Percentiles rank a stretch among this genome's conserved stretches.
These are phyloP conservation scores for Penicillium cinerascens DNA, from an alignment of 495 filamentous ascomycete species.

Conservation along the genomic window DNA sequence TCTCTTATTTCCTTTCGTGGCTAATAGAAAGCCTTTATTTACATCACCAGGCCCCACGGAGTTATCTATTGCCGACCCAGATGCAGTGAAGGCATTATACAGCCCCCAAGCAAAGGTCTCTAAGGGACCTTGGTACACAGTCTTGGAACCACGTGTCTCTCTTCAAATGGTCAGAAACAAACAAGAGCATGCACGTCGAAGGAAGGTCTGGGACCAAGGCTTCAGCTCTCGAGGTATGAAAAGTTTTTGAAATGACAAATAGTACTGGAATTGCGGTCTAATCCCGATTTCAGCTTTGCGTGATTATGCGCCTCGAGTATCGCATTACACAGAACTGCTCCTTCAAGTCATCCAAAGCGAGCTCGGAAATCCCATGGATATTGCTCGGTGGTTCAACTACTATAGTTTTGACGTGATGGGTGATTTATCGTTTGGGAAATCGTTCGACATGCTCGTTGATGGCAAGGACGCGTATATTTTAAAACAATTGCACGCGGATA, in stretches of 20 bases:
- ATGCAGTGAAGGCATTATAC: constrained; percentile 30
- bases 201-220: constrained; percentile 39
- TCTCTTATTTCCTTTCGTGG: no score
- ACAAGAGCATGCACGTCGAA: constrained; percentile 29
- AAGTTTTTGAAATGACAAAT: no score
- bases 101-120: constrained; percentile 25
- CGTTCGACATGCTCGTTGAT: constrained; percentile 43
- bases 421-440: constrained; percentile 46
- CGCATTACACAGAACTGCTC: constrained; percentile 23
- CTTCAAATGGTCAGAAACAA: constrained; percentile 38
- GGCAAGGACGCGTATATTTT: constrained; percentile 31
- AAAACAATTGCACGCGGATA: constrained; percentile 23
- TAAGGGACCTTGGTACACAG: constrained; percentile 44
- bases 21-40: no score
- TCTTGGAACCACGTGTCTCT: constrained; percentile 24
- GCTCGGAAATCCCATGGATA: constrained; percentile 26
- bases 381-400: constrained; percentile 43
- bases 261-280: no score
- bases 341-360: constrained; percentile 16
- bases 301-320: constrained; percentile 33
- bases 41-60: constrained; percentile 38
- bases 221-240: constrained; percentile 38
- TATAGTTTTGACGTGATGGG: constrained; percentile 53
- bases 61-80: constrained; percentile 38
- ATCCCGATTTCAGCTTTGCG: constrained; percentile 20